Evolutionary conservation across 805 yeast species (phyloP), one percentile per base, ranked within the genome.

Genomic region (Candida xyloterini): DNA sequence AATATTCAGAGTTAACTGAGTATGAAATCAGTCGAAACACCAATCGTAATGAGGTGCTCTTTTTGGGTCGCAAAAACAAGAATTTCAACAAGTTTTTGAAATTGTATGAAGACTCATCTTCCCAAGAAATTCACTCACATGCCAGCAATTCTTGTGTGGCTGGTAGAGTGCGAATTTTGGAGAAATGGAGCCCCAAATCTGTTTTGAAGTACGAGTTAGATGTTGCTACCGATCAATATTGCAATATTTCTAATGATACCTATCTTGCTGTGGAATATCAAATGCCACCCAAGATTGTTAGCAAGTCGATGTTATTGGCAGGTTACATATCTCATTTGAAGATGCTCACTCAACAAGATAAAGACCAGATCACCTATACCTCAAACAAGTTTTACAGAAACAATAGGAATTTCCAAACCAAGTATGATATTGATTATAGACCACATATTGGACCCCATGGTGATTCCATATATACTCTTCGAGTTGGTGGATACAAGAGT

Each of bases 221-320:
- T 8, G 47, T 44, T 15, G 49, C 40, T 11, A 42, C 43, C 3
- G 52, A 42, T 7, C 47, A 48, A 7, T 73, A 71, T 63, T 74
- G 73, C 0, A 65, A 68, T 45, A 51, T 77, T 30, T 57, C 65
- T 10, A 71, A 69, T 40, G 38, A 30, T 16, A 44, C 55, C 8
- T 78, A 60, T 50, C 53, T 72, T 30, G 65, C 59, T 41, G 63
- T 78, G 2, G 67, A 68, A 33, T 91, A 82, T 54, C 56, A 68
- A 30, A 73, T 81, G 74, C 91, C 95, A 3, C 64, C 70, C 2
- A 67, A 73, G 43, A 67, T 66, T 27, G 69, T 63, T 2, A 82
- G 88, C 23, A 93, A 91, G 57, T 83, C 95, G 1, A 84, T 93
- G 84, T 67, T 91, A 15, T 61, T 91, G 47, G 84, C 81, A 32